These are phyloP conservation scores for Annona cherimola DNA, from an alignment of 164 flowering plant genomes.

Conservation along the genomic window DNA sequence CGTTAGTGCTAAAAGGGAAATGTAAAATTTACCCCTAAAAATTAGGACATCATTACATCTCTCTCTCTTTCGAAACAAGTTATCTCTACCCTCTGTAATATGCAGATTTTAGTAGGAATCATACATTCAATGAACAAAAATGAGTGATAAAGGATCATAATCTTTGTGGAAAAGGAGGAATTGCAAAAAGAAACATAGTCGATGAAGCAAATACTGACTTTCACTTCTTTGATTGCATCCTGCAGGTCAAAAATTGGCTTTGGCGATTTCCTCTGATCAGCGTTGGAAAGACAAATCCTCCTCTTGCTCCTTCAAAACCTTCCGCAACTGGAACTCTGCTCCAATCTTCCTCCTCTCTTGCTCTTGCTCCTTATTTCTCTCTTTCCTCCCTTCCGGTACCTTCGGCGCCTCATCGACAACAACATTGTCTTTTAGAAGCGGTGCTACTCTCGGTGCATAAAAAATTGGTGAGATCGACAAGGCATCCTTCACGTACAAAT, in stretches of 20 bases:
- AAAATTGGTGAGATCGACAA: constrained; percentile 57
- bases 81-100: not conserved
- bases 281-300: constrained; percentile 60
- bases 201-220: constrained; percentile 43
- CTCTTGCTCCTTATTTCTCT: constrained; percentile 22
- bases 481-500: constrained; percentile 61
- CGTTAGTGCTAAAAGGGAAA: no score
- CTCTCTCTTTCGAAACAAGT: not conserved
- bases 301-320: constrained; percentile 26
- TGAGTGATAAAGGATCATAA: not conserved
- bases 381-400: constrained; percentile 11
- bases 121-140: no score
- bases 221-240: constrained; percentile 74
- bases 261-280: constrained; percentile 52
- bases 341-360: no score
- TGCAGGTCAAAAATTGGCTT: constrained; percentile 55
- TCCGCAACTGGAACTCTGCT: constrained; percentile 18
- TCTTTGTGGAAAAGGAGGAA: not conserved
- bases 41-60: no score
- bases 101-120: not conserved
- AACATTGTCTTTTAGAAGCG: constrained; percentile 60
- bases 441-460: constrained; percentile 61
- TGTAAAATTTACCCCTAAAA: no score
- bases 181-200: not conserved
- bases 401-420: constrained; percentile 9